Conservation (phyloP, 768 basidiomycete genomes). For the Suillus lakei region DNA sequence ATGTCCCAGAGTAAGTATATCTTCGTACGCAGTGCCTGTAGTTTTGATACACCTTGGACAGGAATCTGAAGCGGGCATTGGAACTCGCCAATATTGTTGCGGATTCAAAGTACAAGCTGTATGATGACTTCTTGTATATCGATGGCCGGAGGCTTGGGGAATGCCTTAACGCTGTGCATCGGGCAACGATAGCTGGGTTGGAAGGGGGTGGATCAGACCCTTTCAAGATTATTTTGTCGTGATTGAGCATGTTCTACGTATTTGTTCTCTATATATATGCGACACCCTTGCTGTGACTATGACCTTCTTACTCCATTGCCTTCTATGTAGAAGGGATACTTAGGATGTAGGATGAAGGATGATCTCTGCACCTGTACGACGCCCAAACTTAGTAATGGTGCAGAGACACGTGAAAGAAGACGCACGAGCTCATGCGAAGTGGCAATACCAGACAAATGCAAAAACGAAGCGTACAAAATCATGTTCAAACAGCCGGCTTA, state of each 20-base stretch:
- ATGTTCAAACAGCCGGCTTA: too few species aligned
- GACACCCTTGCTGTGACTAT: background rate
- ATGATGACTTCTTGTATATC: constrained; percentile 77
- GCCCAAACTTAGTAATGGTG: background rate
- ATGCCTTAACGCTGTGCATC: constrained; percentile 76
- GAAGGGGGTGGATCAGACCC: constrained; percentile 81
- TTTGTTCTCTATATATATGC: background rate
- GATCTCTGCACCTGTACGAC: background rate
- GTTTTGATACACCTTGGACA: constrained; percentile 30
- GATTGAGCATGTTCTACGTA: background rate
- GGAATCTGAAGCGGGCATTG: constrained; percentile 77
- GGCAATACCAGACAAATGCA: too few species aligned
- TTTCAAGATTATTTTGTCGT: constrained; percentile 51
- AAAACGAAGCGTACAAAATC: too few species aligned
- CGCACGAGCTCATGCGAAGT: too few species aligned
- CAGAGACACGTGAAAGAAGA: too few species aligned
- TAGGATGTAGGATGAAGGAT: too few species aligned
- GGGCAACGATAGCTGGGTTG: constrained; percentile 72
- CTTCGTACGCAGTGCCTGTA: background rate
- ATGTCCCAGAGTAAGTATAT: constrained; percentile 66
- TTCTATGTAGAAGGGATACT: background rate
- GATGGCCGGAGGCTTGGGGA: constrained; percentile 66
- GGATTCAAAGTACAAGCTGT: constrained; percentile 83
- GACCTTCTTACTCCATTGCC: background rate
- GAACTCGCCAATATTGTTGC: constrained; percentile 85